Base-by-base conservation (phyloP, 2,329 filamentous ascomycete genomes). In the Monosporascus sp. region DNA sequence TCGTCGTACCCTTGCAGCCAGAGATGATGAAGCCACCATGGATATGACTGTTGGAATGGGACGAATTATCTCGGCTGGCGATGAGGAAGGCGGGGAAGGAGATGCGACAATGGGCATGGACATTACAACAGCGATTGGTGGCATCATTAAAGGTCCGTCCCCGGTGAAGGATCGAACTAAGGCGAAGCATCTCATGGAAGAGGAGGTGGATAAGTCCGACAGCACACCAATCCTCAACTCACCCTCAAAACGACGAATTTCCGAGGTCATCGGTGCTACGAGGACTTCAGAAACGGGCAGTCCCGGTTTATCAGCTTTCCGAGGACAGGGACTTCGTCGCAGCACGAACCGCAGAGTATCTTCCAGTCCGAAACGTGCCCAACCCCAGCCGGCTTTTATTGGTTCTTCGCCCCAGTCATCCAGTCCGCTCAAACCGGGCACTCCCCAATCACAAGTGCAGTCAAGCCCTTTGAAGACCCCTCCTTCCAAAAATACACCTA, bases 41-140 rank as follows among this genome's bases (percentile, higher is more conserved):
- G 85, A 90, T 49, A 85, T 89, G 71, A 86, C 83, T 2, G 68
- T 76, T 27, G 79, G 74, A 0, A 62, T 84, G 27, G 82, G 82
- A 14, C 74, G 74, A n/a, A 84, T 86, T 44, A 58, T 85, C 22
- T 63, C 68, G 2, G 57, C 69, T 11, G 59, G 65, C 54, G 64
- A 68, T 6, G 65, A 66, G 16, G 72, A 73, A 5, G 72, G 64
- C 5, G 65, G 70, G 4, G 64, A 67, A 22, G 60, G 59, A 17
- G 65, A 69, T 26, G 61, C 70, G 49, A 84, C 81, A 1, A 75
- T 80, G 66, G 82, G 78, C 1, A 88, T 89, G 85, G 85, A 88
- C 46, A 82, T 88, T 65, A 88, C 86, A 2, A 76, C 76, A 46
- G 81, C 79, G 6, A 73, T 88, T 47, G 86, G 86, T 9, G 76